Conservation (phyloP, 2,329 filamentous ascomycete genomes). For the Penicillium sp. region DNA sequence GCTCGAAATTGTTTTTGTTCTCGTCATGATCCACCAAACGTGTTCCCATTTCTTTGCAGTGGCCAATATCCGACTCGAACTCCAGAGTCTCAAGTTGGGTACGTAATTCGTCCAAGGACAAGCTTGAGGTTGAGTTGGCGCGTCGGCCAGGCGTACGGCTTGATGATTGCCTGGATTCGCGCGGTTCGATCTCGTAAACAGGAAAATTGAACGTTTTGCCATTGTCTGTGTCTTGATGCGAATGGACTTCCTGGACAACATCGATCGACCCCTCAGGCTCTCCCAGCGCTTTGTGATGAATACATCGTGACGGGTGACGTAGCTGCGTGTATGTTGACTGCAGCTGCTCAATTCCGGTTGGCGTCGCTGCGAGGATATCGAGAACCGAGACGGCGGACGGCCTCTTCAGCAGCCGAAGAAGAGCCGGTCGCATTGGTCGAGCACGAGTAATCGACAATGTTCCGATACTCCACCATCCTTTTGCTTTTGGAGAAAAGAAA, state of each 20-base stretch:
- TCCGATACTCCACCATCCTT: conserved; percentile 26
- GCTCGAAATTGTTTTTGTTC: conserved; percentile 31
- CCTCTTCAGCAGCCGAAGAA: conserved; percentile 40
- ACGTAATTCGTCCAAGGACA: conserved; percentile 13
- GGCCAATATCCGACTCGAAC: conserved; percentile 39
- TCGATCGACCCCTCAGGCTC: conserved; percentile 3
- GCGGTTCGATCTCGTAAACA: conserved; percentile 26
- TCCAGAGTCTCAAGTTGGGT: conserved; percentile 33
- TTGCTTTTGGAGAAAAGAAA: conserved; percentile 4
- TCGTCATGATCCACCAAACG: conserved; percentile 35
- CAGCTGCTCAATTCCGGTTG: conserved; percentile 31
- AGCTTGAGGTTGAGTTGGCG: not conserved
- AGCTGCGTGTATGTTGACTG: conserved; percentile 22
- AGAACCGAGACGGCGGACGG: conserved; percentile 37
- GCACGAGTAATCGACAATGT: conserved; percentile 12
- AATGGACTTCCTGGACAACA: not conserved
- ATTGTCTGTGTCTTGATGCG: not conserved
- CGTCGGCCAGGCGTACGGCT: not conserved
- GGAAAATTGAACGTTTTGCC: conserved; percentile 17
- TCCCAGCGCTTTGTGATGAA: conserved; percentile 5
- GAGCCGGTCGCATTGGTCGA: conserved; percentile 38
- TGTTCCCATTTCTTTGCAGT: conserved; percentile 28
- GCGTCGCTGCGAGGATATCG: conserved; percentile 26
- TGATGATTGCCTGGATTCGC: conserved; percentile 2
- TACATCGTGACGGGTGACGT: conserved; percentile 23